Percentiles rank a stretch among this genome's conserved stretches.
These are phyloP conservation scores for Fusarium metavorans DNA, from an alignment of 2,329 filamentous ascomycete genomes.

Conservation along the genomic window DNA sequence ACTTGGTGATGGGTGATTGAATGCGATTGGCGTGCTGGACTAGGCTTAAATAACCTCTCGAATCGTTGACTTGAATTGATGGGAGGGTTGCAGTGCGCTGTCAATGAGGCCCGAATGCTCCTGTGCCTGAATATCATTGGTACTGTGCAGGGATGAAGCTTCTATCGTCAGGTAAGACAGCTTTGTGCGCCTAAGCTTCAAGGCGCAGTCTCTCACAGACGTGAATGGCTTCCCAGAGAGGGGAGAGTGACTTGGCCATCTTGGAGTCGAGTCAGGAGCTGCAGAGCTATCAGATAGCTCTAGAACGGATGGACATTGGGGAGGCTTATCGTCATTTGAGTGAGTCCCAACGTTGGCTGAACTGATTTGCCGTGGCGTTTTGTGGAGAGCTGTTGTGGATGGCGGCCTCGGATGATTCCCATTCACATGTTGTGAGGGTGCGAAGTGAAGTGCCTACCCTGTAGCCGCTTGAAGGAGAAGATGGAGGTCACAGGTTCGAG, in stretches of 20 bases:
- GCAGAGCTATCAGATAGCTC: background rate
- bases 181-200: background rate
- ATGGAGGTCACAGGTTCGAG: background rate
- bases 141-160: background rate
- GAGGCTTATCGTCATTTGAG: background rate
- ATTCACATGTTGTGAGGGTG: background rate
- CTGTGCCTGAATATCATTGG: background rate
- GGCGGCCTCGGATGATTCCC: no score
- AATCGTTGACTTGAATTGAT: background rate
- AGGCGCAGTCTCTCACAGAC: background rate
- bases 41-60: slow-evolving; percentile 1
- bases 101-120: background rate
- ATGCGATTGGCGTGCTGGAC: background rate
- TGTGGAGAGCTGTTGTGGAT: background rate
- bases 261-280: background rate
- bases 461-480: background rate
- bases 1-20: background rate
- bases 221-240: background rate
- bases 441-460: background rate
- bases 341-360: background rate
- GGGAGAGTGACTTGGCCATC: background rate
- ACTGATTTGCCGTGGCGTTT: background rate
- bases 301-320: background rate
- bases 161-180: background rate
- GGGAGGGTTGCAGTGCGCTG: background rate